Percentiles rank a stretch among this genome's conserved stretches.
Conservation (phyloP, 2,329 filamentous ascomycete genomes). For the Graphiopsis chlorocephala region DNA sequence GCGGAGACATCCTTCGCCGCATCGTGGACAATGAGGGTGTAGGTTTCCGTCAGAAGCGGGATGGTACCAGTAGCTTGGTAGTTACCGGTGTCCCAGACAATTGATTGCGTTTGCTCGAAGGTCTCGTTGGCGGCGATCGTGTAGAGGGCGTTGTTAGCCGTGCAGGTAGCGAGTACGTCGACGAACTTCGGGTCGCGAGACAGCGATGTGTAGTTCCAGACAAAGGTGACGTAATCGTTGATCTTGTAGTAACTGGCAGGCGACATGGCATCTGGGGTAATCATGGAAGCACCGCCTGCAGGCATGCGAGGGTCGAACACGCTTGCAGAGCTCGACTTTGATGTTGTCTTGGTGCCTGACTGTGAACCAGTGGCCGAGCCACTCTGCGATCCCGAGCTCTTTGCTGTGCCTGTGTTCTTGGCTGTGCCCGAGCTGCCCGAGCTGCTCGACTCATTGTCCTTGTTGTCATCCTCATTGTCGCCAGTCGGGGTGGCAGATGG, state of each 20-base stretch:
- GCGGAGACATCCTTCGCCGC: constrained; percentile 52
- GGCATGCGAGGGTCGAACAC: constrained; percentile 52
- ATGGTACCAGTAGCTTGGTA: constrained; percentile 50
- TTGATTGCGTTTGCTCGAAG: constrained; percentile 35
- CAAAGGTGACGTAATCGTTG: constrained; percentile 60
- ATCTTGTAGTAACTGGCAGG: constrained; percentile 61
- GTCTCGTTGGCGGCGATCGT: constrained; percentile 61
- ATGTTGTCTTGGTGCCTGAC: constrained; percentile 9
- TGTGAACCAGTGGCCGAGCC: constrained; percentile 18
- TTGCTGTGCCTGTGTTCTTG: constrained; percentile 12
- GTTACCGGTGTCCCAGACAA: constrained; percentile 58
- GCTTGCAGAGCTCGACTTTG: constrained; percentile 31
- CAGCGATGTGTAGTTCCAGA: constrained; percentile 68
- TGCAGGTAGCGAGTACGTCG: constrained; percentile 62
- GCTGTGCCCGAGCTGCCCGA: constrained; percentile 18
- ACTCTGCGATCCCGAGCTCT: constrained; percentile 22
- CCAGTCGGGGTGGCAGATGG: constrained; percentile 22
- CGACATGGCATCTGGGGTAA: constrained; percentile 53
- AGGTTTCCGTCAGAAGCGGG: constrained; percentile 57
- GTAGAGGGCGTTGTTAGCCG: constrained; percentile 57
- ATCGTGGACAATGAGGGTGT: constrained; percentile 64
- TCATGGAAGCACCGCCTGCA: constrained; percentile 60
- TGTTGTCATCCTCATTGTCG: constrained; percentile 16
- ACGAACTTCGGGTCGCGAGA: constrained; percentile 57
- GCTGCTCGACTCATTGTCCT: constrained; percentile 9